These are phyloP conservation scores for Rickenella mellea DNA, from an alignment of 768 basidiomycete species.

Conservation along the genomic window DNA sequence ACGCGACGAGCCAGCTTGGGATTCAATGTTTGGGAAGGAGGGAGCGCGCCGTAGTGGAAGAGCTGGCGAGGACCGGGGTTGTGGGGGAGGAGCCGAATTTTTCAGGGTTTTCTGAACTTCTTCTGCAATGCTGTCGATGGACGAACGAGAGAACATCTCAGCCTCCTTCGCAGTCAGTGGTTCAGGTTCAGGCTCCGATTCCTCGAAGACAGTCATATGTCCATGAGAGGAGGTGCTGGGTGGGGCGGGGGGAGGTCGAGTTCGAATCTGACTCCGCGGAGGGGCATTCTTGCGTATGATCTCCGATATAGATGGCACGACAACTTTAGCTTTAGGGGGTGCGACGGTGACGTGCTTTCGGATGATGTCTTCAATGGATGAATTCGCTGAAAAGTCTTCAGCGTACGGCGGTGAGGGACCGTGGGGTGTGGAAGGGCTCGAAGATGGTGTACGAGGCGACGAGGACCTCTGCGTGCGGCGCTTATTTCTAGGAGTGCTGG, in stretches of 20 bases:
- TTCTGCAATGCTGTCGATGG: constrained; percentile 79
- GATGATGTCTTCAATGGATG: constrained; percentile 6
- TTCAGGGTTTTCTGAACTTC: constrained; percentile 68
- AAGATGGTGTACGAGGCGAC: constrained; percentile 18
- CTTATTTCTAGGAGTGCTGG: constrained; percentile 3
- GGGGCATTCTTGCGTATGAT: constrained; percentile 78
- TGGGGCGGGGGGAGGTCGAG: constrained; percentile 30
- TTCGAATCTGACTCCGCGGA: constrained; percentile 38
- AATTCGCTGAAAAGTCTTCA: not conserved
- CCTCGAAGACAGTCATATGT: not conserved
- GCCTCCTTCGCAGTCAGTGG: constrained; percentile 40
- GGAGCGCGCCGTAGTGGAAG: constrained; percentile 13
- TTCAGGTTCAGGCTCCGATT: constrained; percentile 26
- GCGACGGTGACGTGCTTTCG: constrained; percentile 1
- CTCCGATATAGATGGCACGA: constrained; percentile 78
- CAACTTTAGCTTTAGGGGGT: not conserved
- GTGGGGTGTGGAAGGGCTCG: too few relatives aligned
- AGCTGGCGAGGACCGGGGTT: constrained; percentile 25
- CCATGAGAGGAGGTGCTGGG: not conserved
- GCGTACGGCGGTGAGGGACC: not conserved
- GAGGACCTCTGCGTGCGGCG: constrained; percentile 12
- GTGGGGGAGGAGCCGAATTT: constrained; percentile 35
- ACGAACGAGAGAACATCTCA: constrained; percentile 68
- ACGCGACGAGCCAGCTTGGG: not conserved
- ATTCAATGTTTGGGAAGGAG: constrained; percentile 10